Base-by-base conservation (phyloP, 495 filamentous ascomycete genomes). In the Glarea lozoyensis region DNA sequence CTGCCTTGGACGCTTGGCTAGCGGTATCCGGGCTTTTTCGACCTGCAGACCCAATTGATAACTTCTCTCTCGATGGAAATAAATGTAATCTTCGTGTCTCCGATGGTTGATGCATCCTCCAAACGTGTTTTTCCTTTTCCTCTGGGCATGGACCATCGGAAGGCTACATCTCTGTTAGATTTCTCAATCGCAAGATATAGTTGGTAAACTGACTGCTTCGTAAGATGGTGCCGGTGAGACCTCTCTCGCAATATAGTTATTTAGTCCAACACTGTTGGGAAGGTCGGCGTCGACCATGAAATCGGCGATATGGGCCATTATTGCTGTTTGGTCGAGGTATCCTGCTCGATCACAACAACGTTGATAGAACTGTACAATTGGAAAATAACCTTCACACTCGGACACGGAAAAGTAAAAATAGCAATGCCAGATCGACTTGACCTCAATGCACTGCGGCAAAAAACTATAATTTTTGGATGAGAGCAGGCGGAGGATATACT, bases 91-190 rank as follows among this genome's bases (percentile, higher is more conserved):
- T 74, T 42, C 63, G 60, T 10, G 40, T 23, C 29, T 54, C 51
- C 46, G 68, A 61, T 4, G 66, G 56, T 40, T 70, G 65, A 40
- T 72, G 68, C 70, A 73, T 72, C 52, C 68, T 74, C 66, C 66
- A 70, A 18, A 63, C 56, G 49, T 63, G 65, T 17, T 67, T 63
- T 34, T 52, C 48, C 43, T 48, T 45, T 62, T 75, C 48, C 62
- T 68, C 52, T 34, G 47, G 58, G 31, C 42, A 60, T 43, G 54
- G 57, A 35, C 46, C 62, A 42, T 60, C 62, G 57, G 58, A 30
- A 37, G 35, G n/a, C 54, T 53, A 38, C 22, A 42, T 40, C 32
- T n/a, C 27, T 18, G 17, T 33, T 43, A 45, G 37, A 20, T 24
- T 38, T 11, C 13, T 9, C 6, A 17, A 10, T 43, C 4, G 18